These are phyloP conservation scores for Pyropia yezoensis DNA, from an alignment of 23 red algal species.

Conservation along the genomic window DNA sequence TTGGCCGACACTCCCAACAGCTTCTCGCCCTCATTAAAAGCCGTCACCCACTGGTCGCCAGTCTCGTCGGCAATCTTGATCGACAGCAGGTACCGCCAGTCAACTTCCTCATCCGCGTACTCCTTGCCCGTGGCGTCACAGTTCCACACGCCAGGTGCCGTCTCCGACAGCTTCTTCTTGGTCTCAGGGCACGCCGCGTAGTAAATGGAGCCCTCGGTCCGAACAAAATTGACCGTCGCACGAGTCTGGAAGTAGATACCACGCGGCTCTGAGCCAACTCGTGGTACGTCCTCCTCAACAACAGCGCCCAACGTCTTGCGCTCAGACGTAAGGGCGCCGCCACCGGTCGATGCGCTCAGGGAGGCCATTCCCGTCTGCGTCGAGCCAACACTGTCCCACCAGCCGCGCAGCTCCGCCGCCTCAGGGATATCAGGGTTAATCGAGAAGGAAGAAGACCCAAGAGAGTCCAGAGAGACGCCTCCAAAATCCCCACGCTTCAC, in stretches of 20 bases:
- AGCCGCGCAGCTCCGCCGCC: constrained; percentile 77
- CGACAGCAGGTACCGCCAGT: constrained; percentile 70
- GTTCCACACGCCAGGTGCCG: constrained; percentile 40
- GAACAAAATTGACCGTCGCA: constrained; percentile 44
- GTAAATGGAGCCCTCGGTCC: constrained; percentile 56
- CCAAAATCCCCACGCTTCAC: constrained; percentile 82
- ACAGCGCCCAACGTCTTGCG: constrained; percentile 80
- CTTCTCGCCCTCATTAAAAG: constrained; percentile 75
- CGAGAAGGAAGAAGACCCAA: constrained; percentile 59
- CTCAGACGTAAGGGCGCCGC: constrained; percentile 17
- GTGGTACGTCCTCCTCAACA: constrained; percentile 45
- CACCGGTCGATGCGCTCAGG: constrained; percentile 14
- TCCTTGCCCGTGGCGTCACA: constrained; percentile 59
- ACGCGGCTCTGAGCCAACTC: background rate
- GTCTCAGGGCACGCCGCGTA: constrained; percentile 77
- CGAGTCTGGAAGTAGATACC: constrained; percentile 55
- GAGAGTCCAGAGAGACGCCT: constrained; percentile 63
- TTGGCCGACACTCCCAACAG: constrained; percentile 60
- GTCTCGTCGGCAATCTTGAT: constrained; percentile 72
- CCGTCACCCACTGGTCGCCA: constrained; percentile 50
- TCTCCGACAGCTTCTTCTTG: constrained; percentile 76
- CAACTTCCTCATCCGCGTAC: constrained; percentile 43
- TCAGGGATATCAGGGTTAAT: constrained; percentile 80
- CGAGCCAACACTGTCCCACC: constrained; percentile 78
- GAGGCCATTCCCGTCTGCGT: constrained; percentile 28